Percentiles rank a stretch among this genome's conserved stretches.
phyloP scores from a whole-genome alignment of 2,329 filamentous ascomycete genomes.

The Aureobasidium lini region DNA sequence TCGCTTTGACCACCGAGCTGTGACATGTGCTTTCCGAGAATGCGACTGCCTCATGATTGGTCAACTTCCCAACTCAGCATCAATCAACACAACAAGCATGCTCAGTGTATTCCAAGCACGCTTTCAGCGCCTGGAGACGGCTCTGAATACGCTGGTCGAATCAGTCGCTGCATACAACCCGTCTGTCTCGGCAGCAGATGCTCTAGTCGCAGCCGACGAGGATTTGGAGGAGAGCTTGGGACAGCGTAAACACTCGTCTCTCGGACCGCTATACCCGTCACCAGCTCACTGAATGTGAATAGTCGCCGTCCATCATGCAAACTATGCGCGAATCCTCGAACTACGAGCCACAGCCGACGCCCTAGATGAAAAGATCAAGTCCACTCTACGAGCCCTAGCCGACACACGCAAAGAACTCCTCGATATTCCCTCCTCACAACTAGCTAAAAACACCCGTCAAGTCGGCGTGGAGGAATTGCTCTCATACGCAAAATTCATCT shows the following conservation, averaged over 20 bases:
- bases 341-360: slow-evolving; percentile 59
- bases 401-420: slow-evolving; percentile 66
- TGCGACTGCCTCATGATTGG: slow-evolving; percentile 3
- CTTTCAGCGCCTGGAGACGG: slow-evolving; percentile 40
- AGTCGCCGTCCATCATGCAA: slow-evolving; percentile 65
- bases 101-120: slow-evolving; percentile 34
- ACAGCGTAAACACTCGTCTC: slow-evolving; percentile 41
- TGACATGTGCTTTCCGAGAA: not conserved
- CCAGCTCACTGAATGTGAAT: slow-evolving; percentile 31
- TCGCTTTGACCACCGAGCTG: too few species aligned
- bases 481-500: slow-evolving; percentile 70
- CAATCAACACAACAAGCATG: slow-evolving; percentile 26
- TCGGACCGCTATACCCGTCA: not conserved
- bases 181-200: slow-evolving; percentile 56
- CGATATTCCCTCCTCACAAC: slow-evolving; percentile 39
- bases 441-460: slow-evolving; percentile 35
- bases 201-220: slow-evolving; percentile 63
- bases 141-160: slow-evolving; percentile 62
- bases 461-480: slow-evolving; percentile 68
- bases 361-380: slow-evolving; percentile 66
- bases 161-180: slow-evolving; percentile 79
- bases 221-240: slow-evolving; percentile 60
- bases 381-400: slow-evolving; percentile 62
- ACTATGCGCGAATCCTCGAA: slow-evolving; percentile 59
- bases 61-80: slow-evolving; percentile 10